Base-by-base conservation (phyloP, 345 rosid species). In the Aegle marmelos region DNA sequence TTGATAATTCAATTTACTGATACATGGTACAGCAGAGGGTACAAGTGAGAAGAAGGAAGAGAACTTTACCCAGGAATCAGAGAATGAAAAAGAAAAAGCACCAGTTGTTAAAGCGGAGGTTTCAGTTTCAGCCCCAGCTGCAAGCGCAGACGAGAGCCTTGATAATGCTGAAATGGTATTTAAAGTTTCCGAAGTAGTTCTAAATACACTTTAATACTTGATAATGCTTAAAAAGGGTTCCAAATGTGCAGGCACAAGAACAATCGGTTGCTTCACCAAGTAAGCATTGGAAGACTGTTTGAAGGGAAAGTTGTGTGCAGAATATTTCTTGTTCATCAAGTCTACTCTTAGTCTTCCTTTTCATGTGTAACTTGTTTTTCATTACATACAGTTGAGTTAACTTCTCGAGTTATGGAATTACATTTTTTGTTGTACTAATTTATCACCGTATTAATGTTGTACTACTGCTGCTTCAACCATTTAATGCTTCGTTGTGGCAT, bases 231-330 rank as follows among this genome's bases (percentile, higher is more conserved):
- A 66, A 6, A 10, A 22, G 21, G 9, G 1, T 61, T 24, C 17
- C 36, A 24, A 36, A 72, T 79, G 36, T 71, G 79, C 77, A 82
- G 79, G 79, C 76, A 17, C 74, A 74, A 16, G 79, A 75, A 11
- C 74, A 74, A 22, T 33, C n/a, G 66, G 68, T 16, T 11, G 77
- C 57, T 59, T 39, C 72, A 24, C 61, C 81, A 21, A 57, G 56
- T 67, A 39, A 70, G 31, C 73, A 61, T 67, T 3, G 22, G 80
- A 67, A 79, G 70, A 33, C 63, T 33, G 11, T 31, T 7, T 79
- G 70, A 66, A 82, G 54, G 30, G 70, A 75, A 21, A 24, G 30
- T 48, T 50, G 59, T 53, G 27, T 25, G 11, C 22, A 5, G 22
- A 9, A 16, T 50, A 5, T 7, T 30, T 6, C 0, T 45, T 41